Percentiles rank a stretch among this genome's conserved stretches.
Evolutionary conservation across 164 flowering plant species (phyloP).

Genomic region (Tinospora cordifolia): DNA sequence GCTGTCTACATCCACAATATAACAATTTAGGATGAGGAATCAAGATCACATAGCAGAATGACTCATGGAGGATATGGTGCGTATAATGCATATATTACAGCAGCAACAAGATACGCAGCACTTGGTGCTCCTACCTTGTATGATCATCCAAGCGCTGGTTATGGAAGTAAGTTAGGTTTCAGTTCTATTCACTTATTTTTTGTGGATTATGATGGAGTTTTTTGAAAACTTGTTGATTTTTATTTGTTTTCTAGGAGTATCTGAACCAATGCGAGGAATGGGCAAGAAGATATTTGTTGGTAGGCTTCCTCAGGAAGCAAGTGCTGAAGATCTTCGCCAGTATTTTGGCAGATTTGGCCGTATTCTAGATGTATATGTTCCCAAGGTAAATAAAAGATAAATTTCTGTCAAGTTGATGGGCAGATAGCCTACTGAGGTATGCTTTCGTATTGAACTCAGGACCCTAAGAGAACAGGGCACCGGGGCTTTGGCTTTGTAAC

Average conservation of each 20-base stretch:
- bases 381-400: constrained; percentile 50
- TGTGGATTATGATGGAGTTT: background rate
- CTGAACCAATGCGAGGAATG: constrained; percentile 51
- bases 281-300: constrained; percentile 96
- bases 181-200: background rate
- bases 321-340: constrained; percentile 70
- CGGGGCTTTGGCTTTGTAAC: constrained; percentile 99
- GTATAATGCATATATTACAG: constrained; percentile 85
- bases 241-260: constrained; percentile 23
- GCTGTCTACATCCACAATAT: background rate
- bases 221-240: background rate
- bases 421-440: constrained; percentile 8
- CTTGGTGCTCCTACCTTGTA: constrained; percentile 93
- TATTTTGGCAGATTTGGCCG: constrained; percentile 95
- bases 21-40: constrained; percentile 65
- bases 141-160: constrained; percentile 67
- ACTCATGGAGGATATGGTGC: constrained; percentile 87
- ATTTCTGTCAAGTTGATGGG: constrained; percentile 1
- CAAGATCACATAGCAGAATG: constrained; percentile 52
- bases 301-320: constrained; percentile 95
- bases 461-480: constrained; percentile 93
- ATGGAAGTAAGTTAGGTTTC: constrained; percentile 62
- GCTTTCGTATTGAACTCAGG: constrained; percentile 40
- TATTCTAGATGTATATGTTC: constrained; percentile 87
- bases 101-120: constrained; percentile 97